phyloP scores from a whole-genome alignment of 495 filamentous ascomycete species.

The Neohortaea acidophila region DNA sequence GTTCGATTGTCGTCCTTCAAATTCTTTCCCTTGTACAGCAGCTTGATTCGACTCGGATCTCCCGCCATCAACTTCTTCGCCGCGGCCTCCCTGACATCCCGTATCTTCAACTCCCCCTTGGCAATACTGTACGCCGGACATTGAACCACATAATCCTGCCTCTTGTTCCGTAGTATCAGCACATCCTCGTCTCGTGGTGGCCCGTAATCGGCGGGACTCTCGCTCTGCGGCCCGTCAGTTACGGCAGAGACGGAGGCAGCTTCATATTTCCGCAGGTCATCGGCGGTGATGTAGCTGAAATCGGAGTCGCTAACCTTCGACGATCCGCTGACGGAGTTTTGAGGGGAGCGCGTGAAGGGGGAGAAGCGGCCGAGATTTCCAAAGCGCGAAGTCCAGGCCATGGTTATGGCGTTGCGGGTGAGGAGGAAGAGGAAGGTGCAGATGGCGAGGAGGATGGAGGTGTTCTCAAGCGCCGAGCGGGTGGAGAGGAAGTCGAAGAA shows the following conservation, averaged over 20 bases:
- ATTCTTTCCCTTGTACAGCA: constrained; percentile 71
- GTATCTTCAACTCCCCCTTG: constrained; percentile 55
- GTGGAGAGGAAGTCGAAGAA: constrained; percentile 6
- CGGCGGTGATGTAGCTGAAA: constrained; percentile 66
- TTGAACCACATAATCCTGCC: constrained; percentile 55
- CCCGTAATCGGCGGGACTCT: constrained; percentile 15
- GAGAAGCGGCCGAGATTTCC: constrained; percentile 32
- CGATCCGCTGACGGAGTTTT: constrained; percentile 9
- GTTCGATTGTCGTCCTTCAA: constrained; percentile 50
- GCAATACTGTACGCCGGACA: constrained; percentile 73
- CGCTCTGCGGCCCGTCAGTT: constrained; percentile 21
- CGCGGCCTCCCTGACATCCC: constrained; percentile 49
- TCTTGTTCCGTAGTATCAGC: constrained; percentile 56
- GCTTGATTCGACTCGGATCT: constrained; percentile 46
- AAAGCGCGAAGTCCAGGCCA: constrained; percentile 50
- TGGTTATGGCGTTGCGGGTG: constrained; percentile 38
- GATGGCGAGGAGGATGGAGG: constrained; percentile 26
- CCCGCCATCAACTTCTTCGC: constrained; percentile 46
- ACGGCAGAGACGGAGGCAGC: constrained; percentile 26
- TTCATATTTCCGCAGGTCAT: constrained; percentile 36
- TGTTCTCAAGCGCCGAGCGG: constrained; percentile 14
- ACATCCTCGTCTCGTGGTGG: constrained; percentile 49
- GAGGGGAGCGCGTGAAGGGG: constrained; percentile 30
- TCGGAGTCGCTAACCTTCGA: constrained; percentile 54
- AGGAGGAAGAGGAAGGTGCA: constrained; percentile 38